Conservation (phyloP, 2,329 filamentous ascomycete genomes). For the Fusarium brevicatenulatum region DNA sequence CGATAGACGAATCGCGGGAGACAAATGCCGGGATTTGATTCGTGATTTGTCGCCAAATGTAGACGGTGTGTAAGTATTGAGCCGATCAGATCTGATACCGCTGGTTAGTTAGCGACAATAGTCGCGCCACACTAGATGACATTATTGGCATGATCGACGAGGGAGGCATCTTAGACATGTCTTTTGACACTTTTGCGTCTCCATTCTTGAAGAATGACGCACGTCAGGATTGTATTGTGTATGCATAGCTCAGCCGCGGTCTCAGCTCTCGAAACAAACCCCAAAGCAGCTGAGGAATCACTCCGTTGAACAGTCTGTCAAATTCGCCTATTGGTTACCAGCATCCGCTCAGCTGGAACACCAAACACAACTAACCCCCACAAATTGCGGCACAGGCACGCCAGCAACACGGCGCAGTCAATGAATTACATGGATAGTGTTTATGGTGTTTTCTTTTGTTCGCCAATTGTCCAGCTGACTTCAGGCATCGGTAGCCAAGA, state of each 20-base stretch:
- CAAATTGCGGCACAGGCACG: slow-evolving; percentile 16
- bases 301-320: slow-evolving; percentile 1
- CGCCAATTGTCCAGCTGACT: slow-evolving; percentile 3
- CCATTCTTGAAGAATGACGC: background rate
- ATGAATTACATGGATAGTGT: slow-evolving; percentile 14
- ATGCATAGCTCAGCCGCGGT: background rate
- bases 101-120: slow-evolving; percentile 17
- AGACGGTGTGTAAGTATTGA: slow-evolving; percentile 32
- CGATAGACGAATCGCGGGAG: slow-evolving; percentile 38
- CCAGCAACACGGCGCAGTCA: slow-evolving; percentile 16
- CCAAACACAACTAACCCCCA: slow-evolving; percentile 18
- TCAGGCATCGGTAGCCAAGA: slow-evolving; percentile 3
- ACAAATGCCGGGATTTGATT: slow-evolving; percentile 30
- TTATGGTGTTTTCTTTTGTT: slow-evolving; percentile 27
- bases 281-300: slow-evolving; percentile 4
- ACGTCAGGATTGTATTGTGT: background rate
- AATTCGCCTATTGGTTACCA: slow-evolving; percentile 39
- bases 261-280: background rate
- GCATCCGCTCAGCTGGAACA: slow-evolving; percentile 39
- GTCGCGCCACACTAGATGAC: slow-evolving; percentile 14
- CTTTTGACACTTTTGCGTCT: background rate
- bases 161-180: slow-evolving; percentile 15
- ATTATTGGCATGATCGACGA: slow-evolving; percentile 7
- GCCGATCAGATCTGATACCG: slow-evolving; percentile 30
- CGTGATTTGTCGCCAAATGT: slow-evolving; percentile 8